A percentile compares a stretch with the other conserved stretches of the same genome.
These are phyloP conservation scores for Scedosporium apiospermum DNA, from an alignment of 2,329 filamentous ascomycete genomes.

Conservation along the genomic window DNA sequence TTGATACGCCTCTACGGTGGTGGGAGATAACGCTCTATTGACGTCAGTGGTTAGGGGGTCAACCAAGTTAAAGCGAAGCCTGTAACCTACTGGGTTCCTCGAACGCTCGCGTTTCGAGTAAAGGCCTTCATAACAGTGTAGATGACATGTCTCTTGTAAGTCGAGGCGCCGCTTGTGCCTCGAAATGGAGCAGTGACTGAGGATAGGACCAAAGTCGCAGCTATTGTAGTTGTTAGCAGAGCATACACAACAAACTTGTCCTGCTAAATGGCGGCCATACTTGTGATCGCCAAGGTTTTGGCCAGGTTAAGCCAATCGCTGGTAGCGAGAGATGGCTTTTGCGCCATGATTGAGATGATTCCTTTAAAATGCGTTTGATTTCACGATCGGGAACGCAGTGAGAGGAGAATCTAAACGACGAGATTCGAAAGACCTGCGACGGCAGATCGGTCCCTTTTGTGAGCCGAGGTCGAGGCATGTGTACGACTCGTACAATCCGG, in stretches of 20 bases:
- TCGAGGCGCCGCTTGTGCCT: not conserved
- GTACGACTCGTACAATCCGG: too few relatives aligned
- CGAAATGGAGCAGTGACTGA: not conserved
- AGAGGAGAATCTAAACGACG: too few relatives aligned
- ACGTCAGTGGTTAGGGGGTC: not conserved
- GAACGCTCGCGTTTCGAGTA: not conserved
- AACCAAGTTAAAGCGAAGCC: too few relatives aligned
- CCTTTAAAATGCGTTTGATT: too few relatives aligned
- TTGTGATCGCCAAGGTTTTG: not conserved
- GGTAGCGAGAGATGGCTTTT: not conserved
- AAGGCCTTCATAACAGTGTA: not conserved
- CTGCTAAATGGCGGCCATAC: not conserved
- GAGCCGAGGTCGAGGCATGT: too few relatives aligned
- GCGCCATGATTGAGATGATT: not conserved
- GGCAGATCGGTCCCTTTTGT: too few relatives aligned
- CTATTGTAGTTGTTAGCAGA: not conserved
- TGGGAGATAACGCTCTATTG: not conserved
- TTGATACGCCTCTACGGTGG: not conserved
- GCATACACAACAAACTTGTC: not conserved
- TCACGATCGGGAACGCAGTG: too few relatives aligned
- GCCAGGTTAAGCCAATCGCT: not conserved
- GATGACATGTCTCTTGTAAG: not conserved
- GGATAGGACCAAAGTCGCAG: not conserved
- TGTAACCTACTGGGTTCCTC: not conserved
- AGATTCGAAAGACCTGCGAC: too few relatives aligned